Evolutionary conservation across 495 filamentous ascomycete genomes (phyloP).

Genomic region (Aspergillus sclerotiicarbonarius): DNA sequence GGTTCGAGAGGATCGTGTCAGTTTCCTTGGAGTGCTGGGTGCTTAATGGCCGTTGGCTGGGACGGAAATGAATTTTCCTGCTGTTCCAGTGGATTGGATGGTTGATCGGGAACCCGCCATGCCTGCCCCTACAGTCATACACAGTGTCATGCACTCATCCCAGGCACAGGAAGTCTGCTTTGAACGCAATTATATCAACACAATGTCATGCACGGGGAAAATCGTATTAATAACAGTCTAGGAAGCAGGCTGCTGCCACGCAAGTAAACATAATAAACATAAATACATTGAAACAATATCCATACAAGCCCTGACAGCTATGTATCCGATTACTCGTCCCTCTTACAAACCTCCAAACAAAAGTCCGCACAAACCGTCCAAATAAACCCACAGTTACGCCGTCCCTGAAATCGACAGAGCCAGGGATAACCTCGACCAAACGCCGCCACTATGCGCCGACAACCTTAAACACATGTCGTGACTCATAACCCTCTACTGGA

Average conservation of each 20-base stretch:
- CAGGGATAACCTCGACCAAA: slow-evolving; percentile 32
- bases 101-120: background rate
- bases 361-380: background rate
- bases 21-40: background rate
- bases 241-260: too few relatives aligned
- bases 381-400: slow-evolving; percentile 28
- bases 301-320: background rate
- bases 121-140: background rate
- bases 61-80: background rate
- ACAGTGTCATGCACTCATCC: background rate
- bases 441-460: slow-evolving; percentile 47
- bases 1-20: background rate
- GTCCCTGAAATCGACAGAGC: slow-evolving; percentile 22
- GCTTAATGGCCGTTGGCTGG: background rate
- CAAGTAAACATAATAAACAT: too few relatives aligned
- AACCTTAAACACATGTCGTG: slow-evolving; percentile 62
- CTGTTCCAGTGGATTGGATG: background rate
- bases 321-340: background rate
- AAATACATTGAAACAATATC: too few relatives aligned
- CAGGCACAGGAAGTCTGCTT: too few relatives aligned
- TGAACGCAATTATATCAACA: too few relatives aligned
- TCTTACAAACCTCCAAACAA: background rate
- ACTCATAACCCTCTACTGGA: slow-evolving; percentile 61
- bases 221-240: slow-evolving; percentile 1
- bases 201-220: too few relatives aligned